Evolutionary conservation across 2,329 filamentous ascomycete species (phyloP).

Genomic region (Incumbomyces delicatus): DNA sequence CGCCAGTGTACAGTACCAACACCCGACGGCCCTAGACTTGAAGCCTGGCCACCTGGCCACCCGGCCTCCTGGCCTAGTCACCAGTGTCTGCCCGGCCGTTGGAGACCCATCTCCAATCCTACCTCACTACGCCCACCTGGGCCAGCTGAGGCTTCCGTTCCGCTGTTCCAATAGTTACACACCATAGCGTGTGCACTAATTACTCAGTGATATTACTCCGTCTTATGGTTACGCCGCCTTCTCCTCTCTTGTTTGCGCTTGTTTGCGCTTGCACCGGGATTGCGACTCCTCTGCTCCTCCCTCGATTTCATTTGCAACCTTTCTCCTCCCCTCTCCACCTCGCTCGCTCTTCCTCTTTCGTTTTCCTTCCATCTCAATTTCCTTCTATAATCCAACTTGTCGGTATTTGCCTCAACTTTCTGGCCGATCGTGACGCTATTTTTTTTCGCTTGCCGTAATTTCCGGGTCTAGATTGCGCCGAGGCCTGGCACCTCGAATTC

Average conservation of each 20-base stretch:
- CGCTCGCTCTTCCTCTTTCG: neutral
- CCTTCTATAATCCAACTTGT: neutral
- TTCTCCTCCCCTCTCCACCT: slow-evolving; percentile 9
- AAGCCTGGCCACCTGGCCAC: too few species aligned
- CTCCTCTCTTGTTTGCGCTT: slow-evolving; percentile 2
- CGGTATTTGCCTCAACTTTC: slow-evolving; percentile 3
- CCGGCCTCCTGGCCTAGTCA: too few species aligned
- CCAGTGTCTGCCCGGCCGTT: too few species aligned
- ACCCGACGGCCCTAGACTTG: too few species aligned
- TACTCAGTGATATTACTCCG: too few species aligned
- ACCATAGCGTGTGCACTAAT: neutral
- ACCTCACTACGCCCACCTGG: too few species aligned
- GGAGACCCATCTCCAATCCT: too few species aligned
- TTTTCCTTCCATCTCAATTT: neutral
- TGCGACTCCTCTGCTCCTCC: slow-evolving; percentile 6
- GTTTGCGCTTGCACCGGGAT: neutral
- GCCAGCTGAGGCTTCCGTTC: slow-evolving; percentile 3
- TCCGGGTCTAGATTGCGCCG: slow-evolving; percentile 5
- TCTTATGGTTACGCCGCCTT: neutral
- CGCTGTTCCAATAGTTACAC: slow-evolving; percentile 1
- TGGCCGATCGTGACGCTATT: slow-evolving; percentile 1
- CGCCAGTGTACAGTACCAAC: too few species aligned
- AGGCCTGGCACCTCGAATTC: slow-evolving; percentile 7
- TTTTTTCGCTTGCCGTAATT: slow-evolving; percentile 5
- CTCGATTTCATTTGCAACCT: slow-evolving; percentile 7